phyloP scores from a whole-genome alignment of 495 filamentous ascomycete species.

The Trichoderma orchidacearum region DNA sequence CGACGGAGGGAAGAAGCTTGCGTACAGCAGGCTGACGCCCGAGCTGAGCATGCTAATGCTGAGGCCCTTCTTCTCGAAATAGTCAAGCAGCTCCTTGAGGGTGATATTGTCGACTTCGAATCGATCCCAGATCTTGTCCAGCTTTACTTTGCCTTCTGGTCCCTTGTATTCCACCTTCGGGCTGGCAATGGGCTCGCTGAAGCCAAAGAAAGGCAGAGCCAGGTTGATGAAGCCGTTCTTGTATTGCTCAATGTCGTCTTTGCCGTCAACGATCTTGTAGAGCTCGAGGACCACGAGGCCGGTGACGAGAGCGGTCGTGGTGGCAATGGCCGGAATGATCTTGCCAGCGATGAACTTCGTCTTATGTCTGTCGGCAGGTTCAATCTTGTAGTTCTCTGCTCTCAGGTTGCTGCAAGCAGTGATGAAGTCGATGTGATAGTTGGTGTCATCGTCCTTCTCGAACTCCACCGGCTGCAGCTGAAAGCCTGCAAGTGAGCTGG shows the following conservation, averaged over 20 bases:
- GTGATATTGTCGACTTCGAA: slow-evolving; percentile 86
- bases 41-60: slow-evolving; percentile 87
- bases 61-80: slow-evolving; percentile 70
- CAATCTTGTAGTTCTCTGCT: slow-evolving; percentile 94
- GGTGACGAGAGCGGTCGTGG: slow-evolving; percentile 90
- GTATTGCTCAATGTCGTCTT: slow-evolving; percentile 89
- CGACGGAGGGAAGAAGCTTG: slow-evolving; percentile 76
- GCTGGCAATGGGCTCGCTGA: slow-evolving; percentile 88
- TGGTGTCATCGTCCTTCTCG: slow-evolving; percentile 98
- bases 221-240: slow-evolving; percentile 99
- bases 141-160: slow-evolving; percentile 53
- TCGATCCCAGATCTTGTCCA: slow-evolving; percentile 97
- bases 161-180: slow-evolving; percentile 76
- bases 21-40: slow-evolving; percentile 91
- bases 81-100: slow-evolving; percentile 64
- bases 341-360: slow-evolving; percentile 99
- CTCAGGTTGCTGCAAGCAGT: slow-evolving; percentile 92
- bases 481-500: slow-evolving; percentile 71
- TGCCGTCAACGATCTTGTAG: slow-evolving; percentile 94
- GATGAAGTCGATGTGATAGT: slow-evolving; percentile 99
- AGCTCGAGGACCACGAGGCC: slow-evolving; percentile 87
- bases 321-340: slow-evolving; percentile 98
- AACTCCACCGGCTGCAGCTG: slow-evolving; percentile 88
- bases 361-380: slow-evolving; percentile 82
- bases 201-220: slow-evolving; percentile 92